Evolutionary conservation across 768 basidiomycete genomes (phyloP), one percentile per base, ranked within the genome.

Genomic region (Guyanaporus albipodus): DNA sequence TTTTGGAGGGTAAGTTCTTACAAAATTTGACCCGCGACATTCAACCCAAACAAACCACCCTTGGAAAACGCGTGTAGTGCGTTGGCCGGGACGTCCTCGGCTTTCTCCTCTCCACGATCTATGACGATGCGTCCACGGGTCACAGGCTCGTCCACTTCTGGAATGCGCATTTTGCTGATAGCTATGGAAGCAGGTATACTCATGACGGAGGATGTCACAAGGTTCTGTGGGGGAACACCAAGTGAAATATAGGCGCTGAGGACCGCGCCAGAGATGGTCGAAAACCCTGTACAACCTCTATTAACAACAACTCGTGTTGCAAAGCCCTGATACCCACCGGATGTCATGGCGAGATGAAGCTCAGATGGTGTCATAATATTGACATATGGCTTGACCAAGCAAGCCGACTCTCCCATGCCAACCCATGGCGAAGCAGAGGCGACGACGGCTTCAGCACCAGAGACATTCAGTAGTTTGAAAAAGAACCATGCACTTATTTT

Each of bases 341-440:
- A 90, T 18, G 90, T 91, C 91, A 93, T 92, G 36, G 81, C 77
- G 35, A 92, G 73, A 73, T 80, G 87, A n/a, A 93, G 71, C 67
- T 93, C 90, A 31, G 87, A 89, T 50, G 75, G 76, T 29, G 91
- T 91, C 86, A 91, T 91, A 44, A 80, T 62, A 59, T 90, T 85
- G 56, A 91, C 82, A 60, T 88, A 91, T 27, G 90, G 91, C 43
- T 75, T 77, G 54, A 92, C 88, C 53, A 93, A 71, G 67, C 90
- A 91, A 37, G 89, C 90, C 19, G 83, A 86, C 66, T 93, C 91
- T 61, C 87, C 91, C 68, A 89, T 87, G 18, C 92, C 92, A 54
- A 95, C 82, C 78, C 87, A 95, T n/a, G 92, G 92, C 0, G 91
- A 92, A 14, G 91, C 84, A 39, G 92, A 83, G 23, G 92, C 91